These are phyloP conservation scores for Gynochthodes officinalis DNA, from an alignment of 257 asterid species.

Conservation along the genomic window DNA sequence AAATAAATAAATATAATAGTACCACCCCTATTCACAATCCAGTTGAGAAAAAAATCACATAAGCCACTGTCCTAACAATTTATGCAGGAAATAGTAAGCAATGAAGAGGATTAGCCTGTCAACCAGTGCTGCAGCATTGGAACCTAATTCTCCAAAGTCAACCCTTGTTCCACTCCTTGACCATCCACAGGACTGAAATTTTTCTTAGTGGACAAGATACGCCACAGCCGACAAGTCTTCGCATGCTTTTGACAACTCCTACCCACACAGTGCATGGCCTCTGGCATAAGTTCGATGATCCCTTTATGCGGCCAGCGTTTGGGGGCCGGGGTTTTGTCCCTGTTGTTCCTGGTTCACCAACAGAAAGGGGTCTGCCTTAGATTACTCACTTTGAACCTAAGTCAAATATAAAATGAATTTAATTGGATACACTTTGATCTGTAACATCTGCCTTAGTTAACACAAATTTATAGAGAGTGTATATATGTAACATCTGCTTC, in stretches of 20 bases:
- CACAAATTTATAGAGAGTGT: no score
- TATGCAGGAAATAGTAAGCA: no score
- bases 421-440: no score
- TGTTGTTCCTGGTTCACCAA: constrained; percentile 32
- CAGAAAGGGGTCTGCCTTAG: constrained; percentile 19
- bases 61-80: no score
- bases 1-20: no score
- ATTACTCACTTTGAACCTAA: constrained; percentile 4
- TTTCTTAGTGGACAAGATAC: constrained; percentile 18
- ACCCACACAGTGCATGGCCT: constrained; percentile 34
- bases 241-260: constrained; percentile 36
- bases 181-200: constrained; percentile 21
- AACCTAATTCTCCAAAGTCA: constrained; percentile 27
- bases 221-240: constrained; percentile 27
- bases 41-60: no score
- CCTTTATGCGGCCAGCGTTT: constrained; percentile 44
- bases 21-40: no score
- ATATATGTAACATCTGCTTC: no score
- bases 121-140: constrained; percentile 22
- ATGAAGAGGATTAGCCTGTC: no score
- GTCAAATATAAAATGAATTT: neutral
- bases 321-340: constrained; percentile 49
- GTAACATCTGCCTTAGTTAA: no score
- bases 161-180: constrained; percentile 26
- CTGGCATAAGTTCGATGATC: constrained; percentile 42